Evolutionary conservation across 768 basidiomycete genomes (phyloP), one percentile per base, ranked within the genome.

Genomic region (Boletus rubropictus): DNA sequence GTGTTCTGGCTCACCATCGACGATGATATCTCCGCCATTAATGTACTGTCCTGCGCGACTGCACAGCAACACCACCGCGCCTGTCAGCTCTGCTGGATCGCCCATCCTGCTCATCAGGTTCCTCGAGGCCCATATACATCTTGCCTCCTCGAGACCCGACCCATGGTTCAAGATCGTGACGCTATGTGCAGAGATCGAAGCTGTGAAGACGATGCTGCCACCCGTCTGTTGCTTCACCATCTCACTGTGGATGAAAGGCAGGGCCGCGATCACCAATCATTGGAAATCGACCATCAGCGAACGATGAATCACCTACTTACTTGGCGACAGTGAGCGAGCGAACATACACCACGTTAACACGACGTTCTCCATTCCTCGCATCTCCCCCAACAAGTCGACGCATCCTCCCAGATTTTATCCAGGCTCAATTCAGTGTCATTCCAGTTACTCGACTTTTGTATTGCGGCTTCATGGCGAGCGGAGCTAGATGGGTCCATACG

Each of bases 351-450:
- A n/a, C n/a, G n/a, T n/a, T n/a, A n/a, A n/a, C 54, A 89, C 90
- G 88, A 81, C 87, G 35, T 88, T 88, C 65, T 78, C 81, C 41
- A 55, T 86, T 50, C 87, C 86, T 66, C 78, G 14, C 85, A 89
- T 64, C 72, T 86, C 24, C 86, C 86, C 17, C 77, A 81, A 39
- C 78, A 78, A 60, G 70, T 77, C 52, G 85, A 90, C 63, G 74
- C 83, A 7, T 84, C 86, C 18, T 86, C 88, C 0, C 72, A 73
- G 51, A 78, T 90, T 32, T 74, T 92, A 37, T 75, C 77, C 39
- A 84, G 81, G 62, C 72, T 91, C 27, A 84, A 86, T 51, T 73
- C 78, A 22, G 78, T 80, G 8, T 77, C 79, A 7, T 67, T 69
- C 51, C 70, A 79, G 53, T 70, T 80, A 1, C 63, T 90, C 31